phyloP scores from a whole-genome alignment of 306 rosid genomes.

The Arachis stenosperma region DNA sequence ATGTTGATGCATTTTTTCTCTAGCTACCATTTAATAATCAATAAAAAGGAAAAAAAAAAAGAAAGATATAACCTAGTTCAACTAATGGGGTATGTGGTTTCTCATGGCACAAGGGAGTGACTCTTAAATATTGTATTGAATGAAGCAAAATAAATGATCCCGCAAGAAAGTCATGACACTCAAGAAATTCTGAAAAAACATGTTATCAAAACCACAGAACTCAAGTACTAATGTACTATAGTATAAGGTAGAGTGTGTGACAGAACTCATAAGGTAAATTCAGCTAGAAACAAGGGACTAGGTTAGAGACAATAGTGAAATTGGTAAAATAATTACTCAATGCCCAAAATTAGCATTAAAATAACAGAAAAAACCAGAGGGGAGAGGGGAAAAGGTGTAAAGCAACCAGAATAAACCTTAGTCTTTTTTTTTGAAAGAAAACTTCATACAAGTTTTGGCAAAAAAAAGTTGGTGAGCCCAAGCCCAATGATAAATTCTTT shows the following conservation, averaged over 20 bases:
- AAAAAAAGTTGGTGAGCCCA: background rate
- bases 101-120: no score
- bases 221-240: background rate
- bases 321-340: background rate
- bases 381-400: no score
- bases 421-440: background rate
- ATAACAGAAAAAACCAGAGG: background rate
- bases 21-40: no score
- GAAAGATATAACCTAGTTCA: no score
- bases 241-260: background rate
- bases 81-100: no score
- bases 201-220: background rate
- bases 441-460: background rate
- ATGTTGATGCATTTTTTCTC: no score
- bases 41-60: no score
- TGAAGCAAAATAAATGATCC: background rate
- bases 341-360: background rate
- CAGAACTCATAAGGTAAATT: background rate
- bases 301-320: background rate
- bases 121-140: background rate
- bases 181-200: background rate
- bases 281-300: slow-evolving; percentile 1
- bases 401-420: no score
- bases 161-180: background rate
- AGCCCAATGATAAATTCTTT: background rate